Conservation (phyloP, 495 filamentous ascomycete species). For the Aspergillus sparsus region DNA sequence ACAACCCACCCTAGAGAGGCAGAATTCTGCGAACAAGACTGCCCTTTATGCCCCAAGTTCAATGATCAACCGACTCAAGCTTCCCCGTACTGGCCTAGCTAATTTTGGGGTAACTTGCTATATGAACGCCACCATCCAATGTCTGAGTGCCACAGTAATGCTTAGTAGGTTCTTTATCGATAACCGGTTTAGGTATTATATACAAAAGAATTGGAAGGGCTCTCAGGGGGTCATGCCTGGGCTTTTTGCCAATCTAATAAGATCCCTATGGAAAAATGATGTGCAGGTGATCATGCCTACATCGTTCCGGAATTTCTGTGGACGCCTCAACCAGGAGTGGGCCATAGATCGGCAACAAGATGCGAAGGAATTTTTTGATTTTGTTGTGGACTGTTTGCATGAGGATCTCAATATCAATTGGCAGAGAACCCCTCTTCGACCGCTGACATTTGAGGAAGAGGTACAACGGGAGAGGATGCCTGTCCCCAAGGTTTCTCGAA, state of each 20-base stretch:
- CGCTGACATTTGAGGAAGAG: slow-evolving; percentile 63
- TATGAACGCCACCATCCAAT: slow-evolving; percentile 86
- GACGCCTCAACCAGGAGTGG: slow-evolving; percentile 59
- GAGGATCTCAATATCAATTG: slow-evolving; percentile 75
- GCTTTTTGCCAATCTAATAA: slow-evolving; percentile 71
- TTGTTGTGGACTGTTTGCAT: slow-evolving; percentile 67
- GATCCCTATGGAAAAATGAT: slow-evolving; percentile 71
- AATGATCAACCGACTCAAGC: slow-evolving; percentile 48
- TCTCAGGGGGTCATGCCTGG: slow-evolving; percentile 78
- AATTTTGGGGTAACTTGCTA: slow-evolving; percentile 88
- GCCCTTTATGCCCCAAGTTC: slow-evolving; percentile 48
- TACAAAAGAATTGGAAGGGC: slow-evolving; percentile 66
- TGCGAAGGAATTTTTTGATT: slow-evolving; percentile 75
- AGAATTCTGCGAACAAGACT: slow-evolving; percentile 47
- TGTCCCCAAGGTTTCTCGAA: slow-evolving; percentile 56
- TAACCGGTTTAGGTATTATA: slow-evolving; percentile 55
- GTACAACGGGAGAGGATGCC: slow-evolving; percentile 63
- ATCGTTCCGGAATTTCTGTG: slow-evolving; percentile 58
- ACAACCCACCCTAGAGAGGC: slow-evolving; percentile 52
- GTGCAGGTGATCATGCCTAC: slow-evolving; percentile 59
- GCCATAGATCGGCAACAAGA: slow-evolving; percentile 70
- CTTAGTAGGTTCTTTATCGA: slow-evolving; percentile 69
- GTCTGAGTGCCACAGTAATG: slow-evolving; percentile 70
- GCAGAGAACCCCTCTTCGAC: slow-evolving; percentile 56
- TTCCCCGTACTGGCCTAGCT: slow-evolving; percentile 70